Evolutionary conservation across 805 yeast species (phyloP), one percentile per base, ranked within the genome.

Genomic region (Phaffomyces thermotolerans): DNA sequence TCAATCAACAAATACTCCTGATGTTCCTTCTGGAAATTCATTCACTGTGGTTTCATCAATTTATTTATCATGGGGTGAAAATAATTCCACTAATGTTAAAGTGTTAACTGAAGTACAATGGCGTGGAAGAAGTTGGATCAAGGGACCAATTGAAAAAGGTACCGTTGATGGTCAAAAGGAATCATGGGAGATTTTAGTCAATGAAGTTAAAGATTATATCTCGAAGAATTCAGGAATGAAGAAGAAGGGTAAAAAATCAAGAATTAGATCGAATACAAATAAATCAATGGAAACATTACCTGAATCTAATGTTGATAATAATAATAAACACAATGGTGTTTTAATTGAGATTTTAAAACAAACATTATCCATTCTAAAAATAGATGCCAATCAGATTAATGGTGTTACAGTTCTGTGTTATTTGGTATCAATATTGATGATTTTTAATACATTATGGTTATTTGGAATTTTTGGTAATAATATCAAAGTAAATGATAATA

Each of bases 21-120:
- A 89, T 59, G 98, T 93, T 8, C 99, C 99, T 1, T 84, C 90
- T 54, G 95, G 95, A 10, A 72, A 71, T 48, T 71, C 80, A 1
- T 85, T 85, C 53, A 69, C 73, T 34, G 84, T 84, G 2, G 68
- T 72, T 36, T 79, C 90, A 2, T 70, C 73, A 33, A 68, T 78
- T 20, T 76, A 69, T 55, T 53, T 84, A 7, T 70, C 75, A n/a
- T 85, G 95, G 95, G 68, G 63, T 13, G 79, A 72, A 1, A 68
- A 68, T 10, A 79, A 81, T 56, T 40, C 62, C 3, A 81, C 91
- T 1, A 65, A 62, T 22, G 42, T 85, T 17, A 67, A 67, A 30
- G 75, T 81, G 15, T 67, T 77, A 4, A 81, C 84, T 2, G 71
- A 65, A 40, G 74, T 84, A 42, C 72, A 76, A 23, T 85, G 95